Evolutionary conservation across 257 asterid genomes (phyloP).

Genomic region (Hygrophila difformis): DNA sequence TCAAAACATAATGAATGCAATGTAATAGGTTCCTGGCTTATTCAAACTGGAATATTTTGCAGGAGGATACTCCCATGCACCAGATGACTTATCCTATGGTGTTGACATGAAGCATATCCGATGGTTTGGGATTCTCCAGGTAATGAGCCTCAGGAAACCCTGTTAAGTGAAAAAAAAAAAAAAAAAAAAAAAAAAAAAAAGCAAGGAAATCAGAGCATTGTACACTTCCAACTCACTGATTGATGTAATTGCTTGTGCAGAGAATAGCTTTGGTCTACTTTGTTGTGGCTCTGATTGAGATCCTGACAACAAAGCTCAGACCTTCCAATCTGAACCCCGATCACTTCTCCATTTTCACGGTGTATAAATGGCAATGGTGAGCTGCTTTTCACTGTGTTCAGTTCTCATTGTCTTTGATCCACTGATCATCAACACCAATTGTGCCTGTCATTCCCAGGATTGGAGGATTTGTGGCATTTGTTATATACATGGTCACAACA

Average conservation of each 20-base stretch:
- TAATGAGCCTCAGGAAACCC: conserved; percentile 1
- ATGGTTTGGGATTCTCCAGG: conserved; percentile 93
- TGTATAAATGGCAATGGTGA: conserved; percentile 91
- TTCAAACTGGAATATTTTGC: conserved; percentile 9
- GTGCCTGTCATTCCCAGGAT: conserved; percentile 37
- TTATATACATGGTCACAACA: conserved; percentile 52
- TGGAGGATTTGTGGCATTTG: conserved; percentile 59
- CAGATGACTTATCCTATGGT: conserved; percentile 49
- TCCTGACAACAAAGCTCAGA: conserved; percentile 55
- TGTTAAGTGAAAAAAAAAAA: not conserved
- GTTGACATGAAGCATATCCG: conserved; percentile 70
- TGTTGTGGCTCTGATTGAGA: conserved; percentile 72
- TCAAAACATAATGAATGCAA: too few relatives aligned
- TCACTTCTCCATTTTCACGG: conserved; percentile 56
- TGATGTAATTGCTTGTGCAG: conserved; percentile 24
- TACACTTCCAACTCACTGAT: not conserved
- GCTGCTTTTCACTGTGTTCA: conserved; percentile 1
- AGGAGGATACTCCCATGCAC: conserved; percentile 95
- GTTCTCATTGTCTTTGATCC: too few relatives aligned
- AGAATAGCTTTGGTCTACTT: conserved; percentile 87
- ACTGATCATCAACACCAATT: too few relatives aligned
- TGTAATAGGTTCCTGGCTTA: not conserved
- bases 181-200: too few relatives aligned
- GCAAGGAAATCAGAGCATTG: too few relatives aligned
- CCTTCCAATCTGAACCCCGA: conserved; percentile 37